Evolutionary conservation across 108 stramenopile genomes (phyloP).

Genomic region (Discostella pseudostelligera): DNA sequence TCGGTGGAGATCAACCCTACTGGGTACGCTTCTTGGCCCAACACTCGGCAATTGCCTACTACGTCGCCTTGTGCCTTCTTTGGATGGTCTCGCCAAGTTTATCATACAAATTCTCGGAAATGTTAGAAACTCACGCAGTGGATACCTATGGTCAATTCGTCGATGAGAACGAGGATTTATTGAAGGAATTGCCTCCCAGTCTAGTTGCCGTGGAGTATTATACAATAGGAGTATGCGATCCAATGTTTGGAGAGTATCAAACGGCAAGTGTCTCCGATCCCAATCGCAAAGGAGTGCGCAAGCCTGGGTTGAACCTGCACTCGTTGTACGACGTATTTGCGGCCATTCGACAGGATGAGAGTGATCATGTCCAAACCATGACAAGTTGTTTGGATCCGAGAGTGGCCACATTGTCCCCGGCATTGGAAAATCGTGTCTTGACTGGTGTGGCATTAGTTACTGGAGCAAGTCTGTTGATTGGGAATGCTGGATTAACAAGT

Average conservation of each 20-base stretch:
- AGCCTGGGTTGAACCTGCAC: slow-evolving; percentile 39
- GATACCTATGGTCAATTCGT: slow-evolving; percentile 79
- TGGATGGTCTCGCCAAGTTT: slow-evolving; percentile 57
- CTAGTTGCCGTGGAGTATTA: slow-evolving; percentile 68
- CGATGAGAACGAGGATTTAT: slow-evolving; percentile 58
- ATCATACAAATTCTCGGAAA: slow-evolving; percentile 76
- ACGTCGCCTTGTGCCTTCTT: slow-evolving; percentile 55
- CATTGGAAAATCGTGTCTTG: slow-evolving; percentile 43
- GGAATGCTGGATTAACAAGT: slow-evolving; percentile 12
- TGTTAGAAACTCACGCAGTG: slow-evolving; percentile 80
- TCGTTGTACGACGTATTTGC: slow-evolving; percentile 62
- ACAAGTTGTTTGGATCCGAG: slow-evolving; percentile 47
- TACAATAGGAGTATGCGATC: slow-evolving; percentile 51
- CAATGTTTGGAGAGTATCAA: slow-evolving; percentile 67
- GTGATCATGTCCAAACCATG: slow-evolving; percentile 60
- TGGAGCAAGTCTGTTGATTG: slow-evolving; percentile 31
- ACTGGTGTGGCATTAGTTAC: slow-evolving; percentile 47
- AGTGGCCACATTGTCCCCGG: slow-evolving; percentile 36
- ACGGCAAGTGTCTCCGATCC: slow-evolving; percentile 26
- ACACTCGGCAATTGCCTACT: slow-evolving; percentile 85
- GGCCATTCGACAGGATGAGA: slow-evolving; percentile 60
- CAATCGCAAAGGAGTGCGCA: slow-evolving; percentile 18
- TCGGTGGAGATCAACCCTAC: slow-evolving; percentile 80
- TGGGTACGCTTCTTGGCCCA: slow-evolving; percentile 81
- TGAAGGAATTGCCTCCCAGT: slow-evolving; percentile 62